Conservation (phyloP, 2,329 filamentous ascomycete genomes). For the Colletotrichum falcatum region DNA sequence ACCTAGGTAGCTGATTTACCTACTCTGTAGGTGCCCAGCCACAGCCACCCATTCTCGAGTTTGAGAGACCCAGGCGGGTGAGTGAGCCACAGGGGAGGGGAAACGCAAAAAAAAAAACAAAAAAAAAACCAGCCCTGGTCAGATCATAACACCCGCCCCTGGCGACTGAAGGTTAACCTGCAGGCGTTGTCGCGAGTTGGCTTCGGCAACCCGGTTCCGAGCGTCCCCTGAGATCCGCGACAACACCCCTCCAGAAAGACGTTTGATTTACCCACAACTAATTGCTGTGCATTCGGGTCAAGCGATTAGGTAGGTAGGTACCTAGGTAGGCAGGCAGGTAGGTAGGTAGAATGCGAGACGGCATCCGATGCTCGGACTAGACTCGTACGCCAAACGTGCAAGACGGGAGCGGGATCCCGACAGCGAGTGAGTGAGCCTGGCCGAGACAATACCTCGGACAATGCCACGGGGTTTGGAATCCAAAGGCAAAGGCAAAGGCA, state of each 20-base stretch:
- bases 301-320: too few relatives aligned
- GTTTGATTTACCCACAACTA: conserved; percentile 37
- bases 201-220: conserved; percentile 32
- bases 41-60: background rate
- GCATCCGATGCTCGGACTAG: conserved; percentile 16
- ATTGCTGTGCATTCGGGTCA: conserved; percentile 5
- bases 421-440: too few relatives aligned
- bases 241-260: conserved; percentile 19
- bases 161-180: conserved; percentile 24
- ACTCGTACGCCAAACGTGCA: conserved; percentile 11
- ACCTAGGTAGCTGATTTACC: too few relatives aligned
- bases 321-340: too few relatives aligned
- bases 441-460: conserved; percentile 24
- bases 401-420: background rate
- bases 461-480: background rate
- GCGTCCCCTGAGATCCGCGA: conserved; percentile 40
- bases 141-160: conserved; percentile 26
- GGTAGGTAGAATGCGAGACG: background rate
- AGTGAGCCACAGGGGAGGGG: too few relatives aligned
- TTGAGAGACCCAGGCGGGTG: conserved; percentile 1
- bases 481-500: background rate
- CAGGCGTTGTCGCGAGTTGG: conserved; percentile 30
- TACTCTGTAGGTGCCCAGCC: too few relatives aligned
- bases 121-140: conserved; percentile 22
- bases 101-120: too few relatives aligned